A percentile compares a stretch with the other conserved stretches of the same genome.
phyloP scores from a whole-genome alignment of 2,329 filamentous ascomycete genomes.

The Lasiodiplodia hormozganensis region DNA sequence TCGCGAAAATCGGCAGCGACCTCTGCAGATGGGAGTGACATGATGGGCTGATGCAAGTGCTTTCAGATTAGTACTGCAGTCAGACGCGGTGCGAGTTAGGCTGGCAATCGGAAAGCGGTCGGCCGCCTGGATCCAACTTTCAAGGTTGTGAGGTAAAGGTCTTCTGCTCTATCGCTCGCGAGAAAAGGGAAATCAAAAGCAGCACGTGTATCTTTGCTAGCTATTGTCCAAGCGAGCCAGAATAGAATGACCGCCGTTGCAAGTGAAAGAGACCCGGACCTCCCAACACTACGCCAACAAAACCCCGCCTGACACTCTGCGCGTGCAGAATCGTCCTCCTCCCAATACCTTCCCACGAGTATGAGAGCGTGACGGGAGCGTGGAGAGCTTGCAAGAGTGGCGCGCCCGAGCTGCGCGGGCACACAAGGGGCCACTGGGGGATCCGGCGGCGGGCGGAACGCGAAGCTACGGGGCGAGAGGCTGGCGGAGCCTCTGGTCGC shows the following conservation, averaged over 20 bases:
- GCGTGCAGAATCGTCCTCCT: slow-evolving; percentile 13
- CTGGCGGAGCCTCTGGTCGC: slow-evolving; percentile 9
- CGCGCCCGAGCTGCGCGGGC: slow-evolving; percentile 2
- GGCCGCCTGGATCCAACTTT: slow-evolving; percentile 26
- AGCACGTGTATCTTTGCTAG: slow-evolving; percentile 57
- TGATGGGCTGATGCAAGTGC: slow-evolving; percentile 54
- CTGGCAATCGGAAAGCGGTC: slow-evolving; percentile 25
- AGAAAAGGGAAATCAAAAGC: slow-evolving; percentile 49
- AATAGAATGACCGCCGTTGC: slow-evolving; percentile 37
- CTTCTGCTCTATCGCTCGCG: slow-evolving; percentile 43
- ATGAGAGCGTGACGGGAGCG: slow-evolving; percentile 13
- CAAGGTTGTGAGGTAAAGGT: slow-evolving; percentile 25
- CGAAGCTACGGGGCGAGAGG: slow-evolving; percentile 9
- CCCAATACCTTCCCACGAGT: slow-evolving; percentile 21
- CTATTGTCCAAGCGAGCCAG: slow-evolving; percentile 48
- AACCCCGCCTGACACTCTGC: slow-evolving; percentile 19
- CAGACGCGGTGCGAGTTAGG: slow-evolving; percentile 35
- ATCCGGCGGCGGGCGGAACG: background rate
- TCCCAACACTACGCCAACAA: slow-evolving; percentile 28
- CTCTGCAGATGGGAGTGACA: slow-evolving; percentile 75
- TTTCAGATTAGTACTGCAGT: slow-evolving; percentile 32
- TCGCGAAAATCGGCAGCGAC: slow-evolving; percentile 95
- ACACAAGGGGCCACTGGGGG: slow-evolving; percentile 12
- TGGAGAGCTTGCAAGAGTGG: slow-evolving; percentile 6
- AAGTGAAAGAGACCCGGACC: slow-evolving; percentile 28